phyloP scores from a whole-genome alignment of 1,284 basidiomycete genomes.

The Caloboletus firmus region DNA sequence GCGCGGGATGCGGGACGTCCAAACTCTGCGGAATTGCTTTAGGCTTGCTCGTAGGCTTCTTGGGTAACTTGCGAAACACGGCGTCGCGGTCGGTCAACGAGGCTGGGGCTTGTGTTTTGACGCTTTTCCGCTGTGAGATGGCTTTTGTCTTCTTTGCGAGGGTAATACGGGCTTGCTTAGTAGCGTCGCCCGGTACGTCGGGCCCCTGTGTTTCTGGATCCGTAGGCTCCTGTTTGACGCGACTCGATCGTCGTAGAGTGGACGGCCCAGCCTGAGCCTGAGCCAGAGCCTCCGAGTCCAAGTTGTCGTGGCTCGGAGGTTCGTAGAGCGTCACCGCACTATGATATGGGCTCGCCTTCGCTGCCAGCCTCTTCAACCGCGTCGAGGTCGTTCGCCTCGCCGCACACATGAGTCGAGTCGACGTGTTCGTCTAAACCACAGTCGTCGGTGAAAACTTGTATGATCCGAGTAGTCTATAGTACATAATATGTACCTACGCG shows the following conservation, averaged over 20 bases:
- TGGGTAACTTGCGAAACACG: not conserved
- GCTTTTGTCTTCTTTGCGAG: not conserved
- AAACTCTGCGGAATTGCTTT: conserved; percentile 56
- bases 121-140: not conserved
- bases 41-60: conserved; percentile 17
- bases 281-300: not conserved
- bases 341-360: conserved; percentile 45
- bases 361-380: conserved; percentile 31
- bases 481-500: too few species aligned
- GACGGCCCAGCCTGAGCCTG: conserved; percentile 12
- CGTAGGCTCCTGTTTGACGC: conserved; percentile 35
- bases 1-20: conserved; percentile 71
- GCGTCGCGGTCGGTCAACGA: not conserved
- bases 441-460: not conserved
- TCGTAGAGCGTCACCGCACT: conserved; percentile 45
- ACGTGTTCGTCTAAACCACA: not conserved
- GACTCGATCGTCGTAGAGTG: conserved; percentile 27
- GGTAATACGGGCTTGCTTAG: not conserved
- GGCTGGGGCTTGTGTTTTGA: not conserved
- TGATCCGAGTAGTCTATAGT: not conserved
- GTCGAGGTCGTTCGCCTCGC: conserved; percentile 15
- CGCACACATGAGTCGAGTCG: conserved; percentile 19
- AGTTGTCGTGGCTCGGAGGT: not conserved
- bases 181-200: not conserved
- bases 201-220: conserved; percentile 24